Evolutionary conservation across 1,284 basidiomycete species (phyloP).

Genomic region (Leccinum solheimii): DNA sequence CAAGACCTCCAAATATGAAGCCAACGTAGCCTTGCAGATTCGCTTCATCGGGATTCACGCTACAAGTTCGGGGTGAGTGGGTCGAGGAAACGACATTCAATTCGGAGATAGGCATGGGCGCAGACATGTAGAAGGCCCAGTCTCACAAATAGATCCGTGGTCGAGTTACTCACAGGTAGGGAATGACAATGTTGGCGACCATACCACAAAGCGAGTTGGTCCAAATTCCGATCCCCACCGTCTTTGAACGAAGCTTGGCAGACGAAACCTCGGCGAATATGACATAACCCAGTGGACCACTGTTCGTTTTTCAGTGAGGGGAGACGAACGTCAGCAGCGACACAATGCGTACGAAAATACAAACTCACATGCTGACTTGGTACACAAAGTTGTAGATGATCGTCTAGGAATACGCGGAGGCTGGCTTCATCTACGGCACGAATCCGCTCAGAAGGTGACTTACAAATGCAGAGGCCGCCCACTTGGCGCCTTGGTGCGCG

Average conservation of each 20-base stretch:
- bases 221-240: constrained; percentile 30
- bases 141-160: not conserved
- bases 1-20: constrained; percentile 32
- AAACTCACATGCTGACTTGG: constrained; percentile 25
- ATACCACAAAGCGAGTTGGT: constrained; percentile 27
- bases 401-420: constrained; percentile 13
- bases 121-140: not conserved
- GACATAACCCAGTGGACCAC: constrained; percentile 31
- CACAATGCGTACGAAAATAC: not conserved
- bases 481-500: constrained; percentile 14
- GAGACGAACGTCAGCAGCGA: not conserved
- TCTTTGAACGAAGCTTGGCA: constrained; percentile 35
- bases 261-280: constrained; percentile 34
- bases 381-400: constrained; percentile 32
- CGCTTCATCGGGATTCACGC: constrained; percentile 31
- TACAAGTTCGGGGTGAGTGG: not conserved
- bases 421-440: not conserved
- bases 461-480: constrained; percentile 29
- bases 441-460: not conserved
- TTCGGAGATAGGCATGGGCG: too few species aligned
- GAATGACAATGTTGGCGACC: constrained; percentile 26
- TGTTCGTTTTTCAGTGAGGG: constrained; percentile 5
- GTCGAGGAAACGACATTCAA: not conserved
- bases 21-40: constrained; percentile 33
- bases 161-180: constrained; percentile 27